Conservation (phyloP, 768 basidiomycete genomes). For the Symmetrospora coprosmae region DNA sequence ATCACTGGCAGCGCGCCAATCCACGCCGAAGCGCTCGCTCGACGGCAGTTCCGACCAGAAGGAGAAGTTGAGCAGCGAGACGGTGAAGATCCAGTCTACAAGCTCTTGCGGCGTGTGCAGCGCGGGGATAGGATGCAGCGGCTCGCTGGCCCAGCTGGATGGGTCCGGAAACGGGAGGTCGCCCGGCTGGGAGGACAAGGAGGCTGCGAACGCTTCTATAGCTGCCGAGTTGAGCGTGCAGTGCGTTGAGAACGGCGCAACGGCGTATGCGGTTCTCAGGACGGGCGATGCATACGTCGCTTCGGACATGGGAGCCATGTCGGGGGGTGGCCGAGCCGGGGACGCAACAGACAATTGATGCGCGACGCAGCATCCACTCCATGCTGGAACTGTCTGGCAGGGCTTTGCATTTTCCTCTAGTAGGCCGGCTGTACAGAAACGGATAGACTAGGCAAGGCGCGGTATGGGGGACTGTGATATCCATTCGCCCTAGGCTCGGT, state of each 20-base stretch:
- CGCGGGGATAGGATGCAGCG: conserved; percentile 15
- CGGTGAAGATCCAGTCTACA: conserved; percentile 74
- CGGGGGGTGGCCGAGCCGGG: too few species aligned
- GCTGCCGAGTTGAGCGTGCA: neutral
- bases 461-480: too few species aligned
- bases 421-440: too few species aligned
- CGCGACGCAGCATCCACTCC: too few species aligned
- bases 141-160: conserved; percentile 11
- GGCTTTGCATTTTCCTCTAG: too few species aligned
- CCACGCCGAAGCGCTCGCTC: conserved; percentile 51
- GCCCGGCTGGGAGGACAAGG: neutral
- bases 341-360: too few species aligned
- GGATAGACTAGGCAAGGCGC: too few species aligned
- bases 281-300: too few species aligned
- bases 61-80: conserved; percentile 71
- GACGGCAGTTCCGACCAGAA: conserved; percentile 66
- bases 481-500: too few species aligned
- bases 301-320: too few species aligned
- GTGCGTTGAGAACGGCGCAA: neutral
- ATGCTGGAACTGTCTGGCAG: too few species aligned
- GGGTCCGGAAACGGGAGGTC: neutral
- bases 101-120: conserved; percentile 3
- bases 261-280: conserved; percentile 2
- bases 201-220: neutral
- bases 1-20: conserved; percentile 60